These are phyloP conservation scores for Nissolia schottii DNA, from an alignment of 306 rosid genomes.

Conservation along the genomic window DNA sequence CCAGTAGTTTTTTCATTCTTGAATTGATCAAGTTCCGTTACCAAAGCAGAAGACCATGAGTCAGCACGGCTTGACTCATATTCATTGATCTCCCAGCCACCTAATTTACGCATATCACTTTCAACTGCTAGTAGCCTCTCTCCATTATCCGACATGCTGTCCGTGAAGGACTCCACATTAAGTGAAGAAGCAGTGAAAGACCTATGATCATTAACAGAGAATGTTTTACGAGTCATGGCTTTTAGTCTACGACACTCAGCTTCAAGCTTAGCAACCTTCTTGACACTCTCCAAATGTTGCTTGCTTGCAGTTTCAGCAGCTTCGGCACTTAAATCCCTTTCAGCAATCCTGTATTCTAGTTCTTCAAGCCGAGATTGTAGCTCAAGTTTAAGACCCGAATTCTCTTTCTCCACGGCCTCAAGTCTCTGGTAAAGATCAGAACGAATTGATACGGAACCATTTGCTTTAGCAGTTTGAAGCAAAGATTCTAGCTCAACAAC, in stretches of 20 bases:
- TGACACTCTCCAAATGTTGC: constrained; percentile 63
- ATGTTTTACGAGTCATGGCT: constrained; percentile 44
- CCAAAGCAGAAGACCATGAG: constrained; percentile 35
- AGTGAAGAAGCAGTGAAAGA: constrained; percentile 42
- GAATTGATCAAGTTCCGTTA: constrained; percentile 34
- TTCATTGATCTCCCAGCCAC: constrained; percentile 36
- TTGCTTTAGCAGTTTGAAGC: constrained; percentile 57
- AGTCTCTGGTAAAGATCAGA: constrained; percentile 43
- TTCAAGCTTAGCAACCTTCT: constrained; percentile 74
- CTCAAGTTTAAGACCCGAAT: constrained; percentile 46
- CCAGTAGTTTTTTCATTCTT: constrained; percentile 32
- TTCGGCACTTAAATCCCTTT: constrained; percentile 67
- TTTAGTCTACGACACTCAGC: constrained; percentile 69
- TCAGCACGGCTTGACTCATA: constrained; percentile 36
- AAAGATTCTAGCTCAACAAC: constrained; percentile 50
- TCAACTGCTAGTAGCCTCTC: constrained; percentile 47
- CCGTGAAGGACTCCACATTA: constrained; percentile 49
- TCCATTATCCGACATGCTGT: constrained; percentile 57
- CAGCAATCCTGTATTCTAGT: constrained; percentile 48
- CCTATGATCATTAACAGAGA: constrained; percentile 32
- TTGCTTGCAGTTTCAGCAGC: constrained; percentile 80
- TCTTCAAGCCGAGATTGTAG: constrained; percentile 57
- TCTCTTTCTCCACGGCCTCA: constrained; percentile 52
- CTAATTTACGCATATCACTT: constrained; percentile 27
- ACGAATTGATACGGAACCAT: constrained; percentile 37